A percentile compares a stretch with the other conserved stretches of the same genome.
These are phyloP conservation scores for Hanseniaspora taiwanica DNA, from an alignment of 805 yeast genomes.

Conservation along the genomic window DNA sequence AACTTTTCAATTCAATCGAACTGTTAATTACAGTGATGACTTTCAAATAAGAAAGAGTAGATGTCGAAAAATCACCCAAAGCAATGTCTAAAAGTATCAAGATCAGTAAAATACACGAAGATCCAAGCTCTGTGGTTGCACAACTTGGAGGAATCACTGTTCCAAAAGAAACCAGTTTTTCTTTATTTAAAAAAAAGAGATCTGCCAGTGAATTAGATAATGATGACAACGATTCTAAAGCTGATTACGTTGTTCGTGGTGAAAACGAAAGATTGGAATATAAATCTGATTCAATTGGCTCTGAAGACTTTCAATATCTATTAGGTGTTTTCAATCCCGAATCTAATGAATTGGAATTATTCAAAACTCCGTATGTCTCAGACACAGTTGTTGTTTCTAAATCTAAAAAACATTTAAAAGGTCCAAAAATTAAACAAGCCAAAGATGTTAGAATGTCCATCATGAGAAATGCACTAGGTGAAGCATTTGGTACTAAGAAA, in stretches of 20 bases:
- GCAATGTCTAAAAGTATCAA: slow-evolving; percentile 8
- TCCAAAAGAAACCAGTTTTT: slow-evolving; percentile 46
- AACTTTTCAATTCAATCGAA: too few species aligned
- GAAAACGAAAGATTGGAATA: slow-evolving; percentile 63
- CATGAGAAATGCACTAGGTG: slow-evolving; percentile 80
- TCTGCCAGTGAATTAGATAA: slow-evolving; percentile 18
- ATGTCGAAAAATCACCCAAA: background rate
- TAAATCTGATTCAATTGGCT: slow-evolving; percentile 24
- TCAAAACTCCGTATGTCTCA: slow-evolving; percentile 45
- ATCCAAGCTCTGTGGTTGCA: slow-evolving; percentile 43
- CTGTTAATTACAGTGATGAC: too few species aligned
- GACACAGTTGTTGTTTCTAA: slow-evolving; percentile 50
- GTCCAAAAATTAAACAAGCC: slow-evolving; percentile 52
- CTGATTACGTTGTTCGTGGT: slow-evolving; percentile 56
- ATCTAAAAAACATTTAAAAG: slow-evolving; percentile 39
- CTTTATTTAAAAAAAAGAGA: slow-evolving; percentile 38
- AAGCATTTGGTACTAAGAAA: slow-evolving; percentile 92
- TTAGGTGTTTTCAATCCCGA: slow-evolving; percentile 67
- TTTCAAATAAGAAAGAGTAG: too few species aligned
- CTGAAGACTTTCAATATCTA: slow-evolving; percentile 36
- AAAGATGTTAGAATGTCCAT: slow-evolving; percentile 33
- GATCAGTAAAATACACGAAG: slow-evolving; percentile 29
- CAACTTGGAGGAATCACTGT: slow-evolving; percentile 65
- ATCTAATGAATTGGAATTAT: slow-evolving; percentile 50
- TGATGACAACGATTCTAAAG: slow-evolving; percentile 9